Evolutionary conservation across 495 filamentous ascomycete genomes (phyloP), one percentile per base, ranked within the genome.

Genomic region (Extremus antarcticus): DNA sequence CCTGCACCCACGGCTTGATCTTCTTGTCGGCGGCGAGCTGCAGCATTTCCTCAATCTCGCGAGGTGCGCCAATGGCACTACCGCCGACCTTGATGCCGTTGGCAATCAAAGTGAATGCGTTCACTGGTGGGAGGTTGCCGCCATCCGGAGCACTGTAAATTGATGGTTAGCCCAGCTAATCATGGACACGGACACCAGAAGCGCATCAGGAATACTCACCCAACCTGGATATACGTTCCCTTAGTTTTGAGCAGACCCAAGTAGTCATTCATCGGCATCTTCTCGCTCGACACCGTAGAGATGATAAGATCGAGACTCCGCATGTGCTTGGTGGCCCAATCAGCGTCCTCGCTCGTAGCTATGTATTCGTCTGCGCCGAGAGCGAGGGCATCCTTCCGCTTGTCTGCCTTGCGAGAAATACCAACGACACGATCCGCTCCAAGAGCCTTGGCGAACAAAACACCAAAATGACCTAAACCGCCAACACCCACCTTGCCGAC

Each of bases 1-100:
- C 80, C 74, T 95, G 77, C 19, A 95, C 84, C 85, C 85, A 89
- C 25, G 82, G 79, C 73, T 83, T 82, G 53, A 95, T 77, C 1
- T 82, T 82, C 78, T 87, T 86, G 60, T 91, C 85, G 4, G 78
- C 83, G 1, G 88, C 87, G 54, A 94, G 62, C 70, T 89, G 74
- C 63, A 95, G 65, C 90, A 95, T 95, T 50, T 76, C 77, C 50
- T 88, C 61, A 76, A 87, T 85, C 79, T 95, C 90, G 24, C 75
- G 76, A 10, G 89, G 72, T 62, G 81, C 86, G 11, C 90, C 88
- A 59, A 95, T 76, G 65, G 94, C 88, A 56, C 81, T 87, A 20
- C 83, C 85, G 11, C 85, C 83, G 53, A 95, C 84, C 58, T 86
- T 78, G 63, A 84, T 84, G 41, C 89, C 88, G 60, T 88, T 91